Conservation (phyloP, 306 rosid genomes). For the Cicer chorassanicum region DNA sequence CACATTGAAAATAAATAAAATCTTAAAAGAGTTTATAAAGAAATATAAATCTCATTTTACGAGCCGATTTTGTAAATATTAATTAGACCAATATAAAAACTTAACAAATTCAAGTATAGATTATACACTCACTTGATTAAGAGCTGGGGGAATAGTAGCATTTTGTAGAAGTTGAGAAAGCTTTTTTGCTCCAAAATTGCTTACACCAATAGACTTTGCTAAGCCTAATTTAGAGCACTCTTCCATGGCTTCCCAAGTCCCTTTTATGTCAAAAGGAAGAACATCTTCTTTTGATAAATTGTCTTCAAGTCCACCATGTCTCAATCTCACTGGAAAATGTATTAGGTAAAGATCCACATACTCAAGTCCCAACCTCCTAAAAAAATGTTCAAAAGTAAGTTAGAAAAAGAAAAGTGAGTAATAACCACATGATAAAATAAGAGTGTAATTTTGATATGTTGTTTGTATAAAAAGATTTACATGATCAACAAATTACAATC, state of each 20-base stretch:
- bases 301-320: slow-evolving; percentile 7
- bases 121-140: slow-evolving; percentile 38
- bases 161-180: slow-evolving; percentile 34
- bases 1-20: too few relatives aligned
- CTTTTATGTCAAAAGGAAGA: slow-evolving; percentile 51
- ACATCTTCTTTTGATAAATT: slow-evolving; percentile 17
- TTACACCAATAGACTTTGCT: slow-evolving; percentile 51
- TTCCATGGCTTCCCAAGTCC: slow-evolving; percentile 57
- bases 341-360: slow-evolving; percentile 57
- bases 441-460: too few relatives aligned
- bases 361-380: slow-evolving; percentile 52
- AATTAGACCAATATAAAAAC: neutral
- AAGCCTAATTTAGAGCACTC: slow-evolving; percentile 46
- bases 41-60: too few relatives aligned
- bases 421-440: too few relatives aligned
- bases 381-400: neutral
- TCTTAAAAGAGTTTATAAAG: too few relatives aligned
- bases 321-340: slow-evolving; percentile 53
- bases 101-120: neutral
- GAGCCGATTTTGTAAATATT: too few relatives aligned
- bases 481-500: neutral
- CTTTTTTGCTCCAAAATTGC: slow-evolving; percentile 50
- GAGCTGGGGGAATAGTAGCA: slow-evolving; percentile 47
- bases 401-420: neutral
- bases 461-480: too few relatives aligned